Conservation (phyloP, 225 moss, liverwort and hornwort genomes). For the Asterella californica region DNA sequence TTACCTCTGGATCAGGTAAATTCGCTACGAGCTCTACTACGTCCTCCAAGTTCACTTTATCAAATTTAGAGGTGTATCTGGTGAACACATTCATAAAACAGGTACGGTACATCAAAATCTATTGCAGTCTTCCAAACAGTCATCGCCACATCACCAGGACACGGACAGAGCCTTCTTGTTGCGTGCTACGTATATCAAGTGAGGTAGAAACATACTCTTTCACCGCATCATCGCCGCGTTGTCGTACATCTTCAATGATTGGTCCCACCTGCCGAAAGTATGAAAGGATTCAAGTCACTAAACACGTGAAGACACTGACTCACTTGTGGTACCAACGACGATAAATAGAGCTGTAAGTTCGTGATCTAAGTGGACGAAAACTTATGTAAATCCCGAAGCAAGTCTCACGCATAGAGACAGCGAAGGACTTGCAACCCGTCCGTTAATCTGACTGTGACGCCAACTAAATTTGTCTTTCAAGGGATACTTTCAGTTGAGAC, state of each 20-base stretch:
- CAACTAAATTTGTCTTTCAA: background rate
- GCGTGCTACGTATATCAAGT: background rate
- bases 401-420: background rate
- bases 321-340: background rate
- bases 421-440: background rate
- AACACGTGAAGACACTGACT: background rate
- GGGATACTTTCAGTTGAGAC: background rate
- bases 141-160: background rate
- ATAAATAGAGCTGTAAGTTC: background rate
- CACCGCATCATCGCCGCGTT: constrained; percentile 77
- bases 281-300: background rate
- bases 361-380: background rate
- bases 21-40: constrained; percentile 60
- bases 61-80: constrained; percentile 89
- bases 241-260: constrained; percentile 75
- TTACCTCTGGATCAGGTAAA: constrained; percentile 78
- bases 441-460: background rate
- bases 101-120: background rate
- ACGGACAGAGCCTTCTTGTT: background rate
- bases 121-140: background rate
- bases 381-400: background rate
- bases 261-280: constrained; percentile 69
- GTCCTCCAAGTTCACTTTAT: constrained; percentile 63
- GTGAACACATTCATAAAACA: background rate
- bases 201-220: constrained; percentile 56